These are phyloP conservation scores for Meyerozyma smithsonii DNA, from an alignment of 1,139 yeast species.

Conservation along the genomic window DNA sequence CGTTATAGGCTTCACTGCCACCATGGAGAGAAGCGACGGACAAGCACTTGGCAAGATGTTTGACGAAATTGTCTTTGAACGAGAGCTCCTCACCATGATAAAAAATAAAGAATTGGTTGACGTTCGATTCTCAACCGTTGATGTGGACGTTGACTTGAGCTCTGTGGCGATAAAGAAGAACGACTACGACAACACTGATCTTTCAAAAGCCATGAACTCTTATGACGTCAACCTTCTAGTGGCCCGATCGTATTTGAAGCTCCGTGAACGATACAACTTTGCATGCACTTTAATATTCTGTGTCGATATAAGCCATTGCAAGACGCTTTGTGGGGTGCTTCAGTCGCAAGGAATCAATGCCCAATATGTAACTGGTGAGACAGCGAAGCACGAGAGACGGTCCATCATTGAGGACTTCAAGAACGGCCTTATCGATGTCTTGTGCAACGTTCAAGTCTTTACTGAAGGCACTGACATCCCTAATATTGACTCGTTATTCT, in stretches of 20 bases:
- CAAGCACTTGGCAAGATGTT: slow-evolving; percentile 54
- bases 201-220: slow-evolving; percentile 55
- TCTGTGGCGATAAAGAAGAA: slow-evolving; percentile 29
- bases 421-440: slow-evolving; percentile 59
- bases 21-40: slow-evolving; percentile 65
- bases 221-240: slow-evolving; percentile 51
- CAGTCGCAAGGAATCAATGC: slow-evolving; percentile 62
- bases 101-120: slow-evolving; percentile 65
- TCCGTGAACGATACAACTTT: slow-evolving; percentile 32
- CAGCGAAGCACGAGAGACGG: slow-evolving; percentile 50
- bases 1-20: slow-evolving; percentile 86
- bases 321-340: slow-evolving; percentile 49
- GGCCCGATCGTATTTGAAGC: slow-evolving; percentile 51
- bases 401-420: slow-evolving; percentile 54
- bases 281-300: slow-evolving; percentile 75
- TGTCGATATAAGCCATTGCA: slow-evolving; percentile 67
- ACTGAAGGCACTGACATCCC: slow-evolving; percentile 98
- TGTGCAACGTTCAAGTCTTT: slow-evolving; percentile 84
- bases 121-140: slow-evolving; percentile 59
- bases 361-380: slow-evolving; percentile 67
- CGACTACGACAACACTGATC: slow-evolving; percentile 52
- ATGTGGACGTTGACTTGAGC: slow-evolving; percentile 34
- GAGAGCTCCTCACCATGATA: slow-evolving; percentile 65
- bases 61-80: slow-evolving; percentile 72
- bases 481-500: slow-evolving; percentile 71